Evolutionary conservation across 192 early-diverging fungal genomes (phyloP).

Genomic region (Gaertneriomyces semiglobifer): DNA sequence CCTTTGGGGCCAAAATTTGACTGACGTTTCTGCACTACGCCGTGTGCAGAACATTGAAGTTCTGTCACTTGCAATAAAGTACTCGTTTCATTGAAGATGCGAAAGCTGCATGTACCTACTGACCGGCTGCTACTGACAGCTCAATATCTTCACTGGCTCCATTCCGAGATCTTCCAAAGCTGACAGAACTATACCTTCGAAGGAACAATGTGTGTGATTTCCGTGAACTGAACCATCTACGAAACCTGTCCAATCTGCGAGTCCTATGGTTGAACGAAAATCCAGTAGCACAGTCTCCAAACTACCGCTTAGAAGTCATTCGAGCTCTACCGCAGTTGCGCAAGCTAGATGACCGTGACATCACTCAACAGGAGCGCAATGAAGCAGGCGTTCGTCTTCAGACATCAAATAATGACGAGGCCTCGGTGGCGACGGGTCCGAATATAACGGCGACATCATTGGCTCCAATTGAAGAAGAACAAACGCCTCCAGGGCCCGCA

Average conservation of each 20-base stretch:
- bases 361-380: conserved; percentile 30
- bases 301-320: conserved; percentile 32
- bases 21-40: conserved; percentile 36
- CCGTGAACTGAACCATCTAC: conserved; percentile 31
- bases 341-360: conserved; percentile 35
- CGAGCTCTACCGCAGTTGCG: conserved; percentile 28
- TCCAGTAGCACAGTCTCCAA: conserved; percentile 30
- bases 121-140: conserved; percentile 4
- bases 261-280: conserved; percentile 46
- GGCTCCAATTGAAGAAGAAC: no score
- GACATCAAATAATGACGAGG: no score
- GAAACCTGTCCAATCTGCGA: conserved; percentile 21
- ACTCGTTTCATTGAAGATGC: background rate
- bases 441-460: no score
- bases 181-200: conserved; percentile 42
- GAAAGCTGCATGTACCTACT: background rate
- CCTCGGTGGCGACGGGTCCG: no score
- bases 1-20: conserved; percentile 45
- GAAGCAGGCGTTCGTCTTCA: conserved; percentile 3
- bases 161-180: conserved; percentile 10
- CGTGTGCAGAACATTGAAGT: conserved; percentile 35
- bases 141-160: conserved; percentile 20
- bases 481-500: no score
- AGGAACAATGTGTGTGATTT: conserved; percentile 38
- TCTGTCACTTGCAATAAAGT: conserved; percentile 43